Evolutionary conservation across 345 rosid genomes (phyloP).

Genomic region (Eucalyptus sp.): DNA sequence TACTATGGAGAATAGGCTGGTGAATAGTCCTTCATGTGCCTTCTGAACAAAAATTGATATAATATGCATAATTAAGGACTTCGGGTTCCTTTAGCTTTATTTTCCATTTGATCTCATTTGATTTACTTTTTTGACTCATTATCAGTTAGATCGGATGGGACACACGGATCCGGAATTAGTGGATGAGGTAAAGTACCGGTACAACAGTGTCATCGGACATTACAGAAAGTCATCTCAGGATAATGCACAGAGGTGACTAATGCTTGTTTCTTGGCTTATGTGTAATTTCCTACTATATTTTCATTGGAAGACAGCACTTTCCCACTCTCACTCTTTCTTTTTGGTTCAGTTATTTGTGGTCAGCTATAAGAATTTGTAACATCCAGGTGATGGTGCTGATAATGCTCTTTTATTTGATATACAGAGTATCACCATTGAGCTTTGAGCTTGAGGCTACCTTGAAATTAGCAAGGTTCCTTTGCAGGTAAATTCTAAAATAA

Average conservation of each 20-base stretch:
- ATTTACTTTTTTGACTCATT: slow-evolving; percentile 6
- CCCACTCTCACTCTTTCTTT: background rate
- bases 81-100: background rate
- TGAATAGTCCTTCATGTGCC: background rate
- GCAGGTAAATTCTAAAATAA: slow-evolving; percentile 44
- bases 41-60: background rate
- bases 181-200: slow-evolving; percentile 79
- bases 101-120: background rate
- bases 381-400: background rate
- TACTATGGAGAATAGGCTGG: background rate
- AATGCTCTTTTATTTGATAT: background rate
- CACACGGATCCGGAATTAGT: slow-evolving; percentile 62
- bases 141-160: slow-evolving; percentile 75
- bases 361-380: background rate
- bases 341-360: background rate
- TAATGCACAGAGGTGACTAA: slow-evolving; percentile 69
- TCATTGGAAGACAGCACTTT: background rate
- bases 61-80: background rate
- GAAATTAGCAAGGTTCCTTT: slow-evolving; percentile 93
- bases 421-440: slow-evolving; percentile 94
- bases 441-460: slow-evolving; percentile 96
- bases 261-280: background rate
- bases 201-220: slow-evolving; percentile 65
- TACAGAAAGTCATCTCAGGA: slow-evolving; percentile 95
- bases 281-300: background rate